These are phyloP conservation scores for Basidiobolus meristosporus DNA, from an alignment of 371 early-diverging fungal genomes.

Conservation along the genomic window DNA sequence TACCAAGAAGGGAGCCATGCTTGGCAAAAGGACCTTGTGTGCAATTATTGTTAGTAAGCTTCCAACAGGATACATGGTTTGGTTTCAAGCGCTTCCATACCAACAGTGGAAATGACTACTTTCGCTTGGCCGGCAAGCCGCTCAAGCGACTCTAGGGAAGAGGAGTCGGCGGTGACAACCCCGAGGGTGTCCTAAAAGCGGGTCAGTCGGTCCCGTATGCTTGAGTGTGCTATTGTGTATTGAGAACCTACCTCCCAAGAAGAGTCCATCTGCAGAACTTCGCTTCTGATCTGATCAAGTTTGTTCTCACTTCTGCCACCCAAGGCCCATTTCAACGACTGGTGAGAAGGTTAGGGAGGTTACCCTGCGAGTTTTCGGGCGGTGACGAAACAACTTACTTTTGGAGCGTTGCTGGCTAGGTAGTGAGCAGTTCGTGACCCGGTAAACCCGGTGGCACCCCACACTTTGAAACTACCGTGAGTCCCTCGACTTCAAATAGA, in stretches of 20 bases:
- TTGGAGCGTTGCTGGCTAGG: not conserved
- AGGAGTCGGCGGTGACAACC: not conserved
- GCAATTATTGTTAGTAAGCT: too few relatives aligned
- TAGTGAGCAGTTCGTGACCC: too few relatives aligned
- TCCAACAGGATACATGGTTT: too few relatives aligned
- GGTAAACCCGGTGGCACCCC: too few relatives aligned
- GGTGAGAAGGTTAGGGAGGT: not conserved
- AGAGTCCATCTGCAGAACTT: not conserved
- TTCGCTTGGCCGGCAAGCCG: not conserved
- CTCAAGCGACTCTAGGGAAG: not conserved
- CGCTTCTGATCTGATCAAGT: not conserved
- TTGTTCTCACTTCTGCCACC: not conserved
- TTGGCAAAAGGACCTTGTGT: too few relatives aligned
- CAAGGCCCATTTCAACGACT: not conserved
- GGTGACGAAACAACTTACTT: not conserved
- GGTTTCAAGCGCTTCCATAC: not conserved
- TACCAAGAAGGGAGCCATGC: too few relatives aligned
- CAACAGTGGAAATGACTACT: not conserved
- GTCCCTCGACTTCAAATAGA: too few relatives aligned
- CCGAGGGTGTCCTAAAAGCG: not conserved
- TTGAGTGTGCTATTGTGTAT: not conserved
- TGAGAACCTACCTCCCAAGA: not conserved
- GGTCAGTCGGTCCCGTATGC: not conserved
- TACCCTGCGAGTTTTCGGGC: not conserved
- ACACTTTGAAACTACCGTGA: too few relatives aligned